Evolutionary conservation across 306 rosid genomes (phyloP).

Genomic region (Mimosa bimucronata): DNA sequence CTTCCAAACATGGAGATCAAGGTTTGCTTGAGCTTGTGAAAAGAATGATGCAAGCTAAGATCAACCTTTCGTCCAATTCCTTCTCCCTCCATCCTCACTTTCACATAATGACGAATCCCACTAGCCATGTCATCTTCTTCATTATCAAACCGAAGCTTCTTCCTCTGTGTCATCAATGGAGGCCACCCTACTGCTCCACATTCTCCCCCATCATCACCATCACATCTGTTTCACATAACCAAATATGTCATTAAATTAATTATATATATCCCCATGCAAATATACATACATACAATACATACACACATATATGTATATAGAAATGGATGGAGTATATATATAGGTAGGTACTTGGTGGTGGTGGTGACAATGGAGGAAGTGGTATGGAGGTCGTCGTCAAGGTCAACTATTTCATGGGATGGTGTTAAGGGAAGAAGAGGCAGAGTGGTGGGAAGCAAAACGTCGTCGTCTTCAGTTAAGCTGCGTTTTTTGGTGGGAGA

Average conservation of each 20-base stretch:
- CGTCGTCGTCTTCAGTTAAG: constrained; percentile 11
- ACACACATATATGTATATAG: no score
- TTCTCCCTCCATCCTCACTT: constrained; percentile 93
- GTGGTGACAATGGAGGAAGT: background rate
- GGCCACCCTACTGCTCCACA: constrained; percentile 81
- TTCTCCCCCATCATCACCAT: background rate
- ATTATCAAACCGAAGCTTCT: constrained; percentile 38
- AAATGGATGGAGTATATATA: no score
- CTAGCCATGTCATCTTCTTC: constrained; percentile 17
- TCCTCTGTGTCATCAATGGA: constrained; percentile 63
- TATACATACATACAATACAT: background rate
- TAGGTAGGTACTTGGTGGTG: constrained; percentile 1
- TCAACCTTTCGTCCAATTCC: constrained; percentile 83
- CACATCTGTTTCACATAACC: constrained; percentile 36
- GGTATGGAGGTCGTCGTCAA: constrained; percentile 17
- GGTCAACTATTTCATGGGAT: constrained; percentile 38
- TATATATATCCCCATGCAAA: no score
- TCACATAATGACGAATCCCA: constrained; percentile 46
- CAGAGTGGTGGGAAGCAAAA: constrained; percentile 55
- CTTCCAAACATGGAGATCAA: constrained; percentile 77
- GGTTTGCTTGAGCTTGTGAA: constrained; percentile 53
- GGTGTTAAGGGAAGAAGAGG: constrained; percentile 67
- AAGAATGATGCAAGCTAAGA: constrained; percentile 52
- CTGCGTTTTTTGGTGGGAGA: constrained; percentile 46
- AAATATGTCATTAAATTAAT: no score